Evolutionary conservation across 805 yeast species (phyloP).

Genomic region (Yarrowia alimentaria): DNA sequence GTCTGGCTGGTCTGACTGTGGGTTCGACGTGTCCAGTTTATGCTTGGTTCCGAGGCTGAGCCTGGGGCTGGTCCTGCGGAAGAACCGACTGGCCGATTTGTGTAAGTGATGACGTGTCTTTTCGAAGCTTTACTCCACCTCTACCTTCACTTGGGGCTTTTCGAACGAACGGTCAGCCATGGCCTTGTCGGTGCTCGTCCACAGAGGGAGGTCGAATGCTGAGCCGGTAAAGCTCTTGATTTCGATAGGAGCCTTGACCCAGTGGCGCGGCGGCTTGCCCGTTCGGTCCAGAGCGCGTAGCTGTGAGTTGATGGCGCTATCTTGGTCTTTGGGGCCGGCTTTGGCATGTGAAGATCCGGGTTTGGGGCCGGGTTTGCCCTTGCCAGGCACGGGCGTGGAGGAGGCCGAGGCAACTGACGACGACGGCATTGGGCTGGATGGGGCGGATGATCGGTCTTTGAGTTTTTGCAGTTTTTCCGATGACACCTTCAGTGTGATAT

Average conservation of each 20-base stretch:
- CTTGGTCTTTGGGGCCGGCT: conserved; percentile 35
- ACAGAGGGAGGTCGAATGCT: conserved; percentile 40
- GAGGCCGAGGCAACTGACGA: conserved; percentile 18
- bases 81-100: no score
- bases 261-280: conserved; percentile 46
- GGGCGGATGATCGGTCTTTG: conserved; percentile 22
- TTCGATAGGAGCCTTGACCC: conserved; percentile 45
- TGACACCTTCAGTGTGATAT: conserved; percentile 30
- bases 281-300: conserved; percentile 45
- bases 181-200: conserved; percentile 36
- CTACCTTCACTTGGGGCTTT: conserved; percentile 34
- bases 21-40: no score
- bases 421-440: conserved; percentile 15
- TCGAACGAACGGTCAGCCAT: not conserved
- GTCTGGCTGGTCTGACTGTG: no score
- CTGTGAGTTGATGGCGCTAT: conserved; percentile 39
- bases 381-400: conserved; percentile 23
- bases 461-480: conserved; percentile 31
- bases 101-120: no score
- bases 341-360: conserved; percentile 28
- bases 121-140: conserved; percentile 30
- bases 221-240: conserved; percentile 50
- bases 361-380: conserved; percentile 25
- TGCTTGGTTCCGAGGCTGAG: no score
- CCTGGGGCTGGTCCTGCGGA: no score